These are phyloP conservation scores for Mycena rosella DNA, from an alignment of 768 basidiomycete species.

Conservation along the genomic window DNA sequence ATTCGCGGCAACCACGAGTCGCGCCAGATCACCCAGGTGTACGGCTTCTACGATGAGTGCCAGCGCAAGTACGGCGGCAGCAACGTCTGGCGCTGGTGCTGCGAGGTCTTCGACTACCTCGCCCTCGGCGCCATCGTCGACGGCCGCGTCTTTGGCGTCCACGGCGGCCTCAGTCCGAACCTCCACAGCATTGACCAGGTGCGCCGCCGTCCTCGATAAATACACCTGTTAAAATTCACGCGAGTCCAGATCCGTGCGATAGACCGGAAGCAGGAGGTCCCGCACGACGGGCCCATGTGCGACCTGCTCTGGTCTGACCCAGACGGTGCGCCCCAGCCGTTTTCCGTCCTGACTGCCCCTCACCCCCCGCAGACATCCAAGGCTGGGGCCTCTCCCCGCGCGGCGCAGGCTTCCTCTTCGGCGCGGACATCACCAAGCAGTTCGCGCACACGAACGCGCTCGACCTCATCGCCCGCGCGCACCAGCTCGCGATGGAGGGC, in stretches of 20 bases:
- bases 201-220: slow-evolving; percentile 37
- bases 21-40: slow-evolving; percentile 96
- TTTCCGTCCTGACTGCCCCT: not conserved
- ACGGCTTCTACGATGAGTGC: slow-evolving; percentile 97
- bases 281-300: slow-evolving; percentile 99
- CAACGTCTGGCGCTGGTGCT: slow-evolving; percentile 98
- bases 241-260: slow-evolving; percentile 85
- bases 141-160: slow-evolving; percentile 96
- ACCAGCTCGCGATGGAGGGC: slow-evolving; percentile 98
- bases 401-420: slow-evolving; percentile 96
- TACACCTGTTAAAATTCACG: slow-evolving; percentile 8
- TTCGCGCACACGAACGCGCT: slow-evolving; percentile 94
- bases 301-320: slow-evolving; percentile 99
- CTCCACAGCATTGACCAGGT: slow-evolving; percentile 92
- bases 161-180: slow-evolving; percentile 95
- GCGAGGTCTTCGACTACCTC: slow-evolving; percentile 98
- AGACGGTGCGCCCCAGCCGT: slow-evolving; percentile 73
- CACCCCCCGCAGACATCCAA: slow-evolving; percentile 71
- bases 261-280: slow-evolving; percentile 97
- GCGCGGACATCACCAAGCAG: slow-evolving; percentile 88
- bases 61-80: slow-evolving; percentile 94
- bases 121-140: slow-evolving; percentile 97
- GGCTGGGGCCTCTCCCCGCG: slow-evolving; percentile 99
- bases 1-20: slow-evolving; percentile 99
- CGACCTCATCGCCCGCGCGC: slow-evolving; percentile 95